Evolutionary conservation across 768 basidiomycete species (phyloP).

Genomic region (Lentinula aciculospora): DNA sequence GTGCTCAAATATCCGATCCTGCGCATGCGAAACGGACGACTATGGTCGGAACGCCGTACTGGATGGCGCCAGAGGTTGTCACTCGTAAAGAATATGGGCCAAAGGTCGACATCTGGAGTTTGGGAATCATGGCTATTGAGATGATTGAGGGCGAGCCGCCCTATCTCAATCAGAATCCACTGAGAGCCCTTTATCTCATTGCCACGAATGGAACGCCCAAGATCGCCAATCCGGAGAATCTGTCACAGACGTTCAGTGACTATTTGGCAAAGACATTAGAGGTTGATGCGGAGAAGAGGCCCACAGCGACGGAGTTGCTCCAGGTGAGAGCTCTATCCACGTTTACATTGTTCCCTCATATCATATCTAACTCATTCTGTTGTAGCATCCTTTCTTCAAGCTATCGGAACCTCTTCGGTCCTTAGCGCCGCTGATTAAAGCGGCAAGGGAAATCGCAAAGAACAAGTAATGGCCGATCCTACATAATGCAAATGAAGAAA

Average conservation of each 20-base stretch:
- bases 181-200: slow-evolving; percentile 96
- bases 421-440: slow-evolving; percentile 86
- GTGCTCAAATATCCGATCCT: slow-evolving; percentile 91
- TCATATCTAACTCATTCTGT: not conserved
- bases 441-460: slow-evolving; percentile 83
- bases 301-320: slow-evolving; percentile 76
- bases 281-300: slow-evolving; percentile 93
- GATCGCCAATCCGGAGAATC: slow-evolving; percentile 81
- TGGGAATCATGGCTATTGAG: slow-evolving; percentile 96
- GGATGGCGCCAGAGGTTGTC: slow-evolving; percentile 99
- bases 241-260: slow-evolving; percentile 77
- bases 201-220: slow-evolving; percentile 97
- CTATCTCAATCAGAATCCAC: slow-evolving; percentile 92
- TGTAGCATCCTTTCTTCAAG: slow-evolving; percentile 86
- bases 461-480: slow-evolving; percentile 6
- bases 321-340: slow-evolving; percentile 40
- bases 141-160: slow-evolving; percentile 99
- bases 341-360: no score
- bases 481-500: not conserved
- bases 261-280: slow-evolving; percentile 86
- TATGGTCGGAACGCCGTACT: slow-evolving; percentile 98
- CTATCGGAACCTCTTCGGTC: slow-evolving; percentile 83
- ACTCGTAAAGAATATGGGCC: slow-evolving; percentile 97
- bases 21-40: slow-evolving; percentile 90
- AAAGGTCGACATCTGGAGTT: slow-evolving; percentile 97